A percentile compares a stretch with the other conserved stretches of the same genome.
These are phyloP conservation scores for Laguncularia racemosa DNA, from an alignment of 345 rosid species.

Conservation along the genomic window DNA sequence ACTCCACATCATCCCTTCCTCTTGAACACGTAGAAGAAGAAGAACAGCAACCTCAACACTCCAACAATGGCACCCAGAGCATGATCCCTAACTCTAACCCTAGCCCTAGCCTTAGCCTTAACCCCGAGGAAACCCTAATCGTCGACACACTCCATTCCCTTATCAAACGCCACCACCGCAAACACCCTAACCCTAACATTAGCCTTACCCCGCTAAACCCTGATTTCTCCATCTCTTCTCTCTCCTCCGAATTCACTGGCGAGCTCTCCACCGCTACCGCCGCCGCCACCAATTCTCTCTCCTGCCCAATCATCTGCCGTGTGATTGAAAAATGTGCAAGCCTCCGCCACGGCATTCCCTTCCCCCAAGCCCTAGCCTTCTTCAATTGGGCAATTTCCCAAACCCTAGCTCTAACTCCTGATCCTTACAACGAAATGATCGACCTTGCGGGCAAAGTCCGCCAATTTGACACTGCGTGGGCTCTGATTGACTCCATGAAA, in stretches of 20 bases:
- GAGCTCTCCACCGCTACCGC: slow-evolving; percentile 38
- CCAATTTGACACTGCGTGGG: slow-evolving; percentile 77
- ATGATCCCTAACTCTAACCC: no score
- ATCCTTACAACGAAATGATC: slow-evolving; percentile 78
- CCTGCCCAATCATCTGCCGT: slow-evolving; percentile 38
- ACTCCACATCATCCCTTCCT: slow-evolving; percentile 14
- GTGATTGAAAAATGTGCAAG: slow-evolving; percentile 60
- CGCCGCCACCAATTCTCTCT: slow-evolving; percentile 23
- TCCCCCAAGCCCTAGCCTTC: slow-evolving; percentile 60
- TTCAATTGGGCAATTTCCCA: slow-evolving; percentile 74
- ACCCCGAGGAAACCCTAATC: slow-evolving; percentile 39
- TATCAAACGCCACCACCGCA: slow-evolving; percentile 78
- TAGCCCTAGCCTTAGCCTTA: slow-evolving; percentile 9
- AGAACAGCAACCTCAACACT: background rate
- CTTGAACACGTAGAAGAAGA: slow-evolving; percentile 12
- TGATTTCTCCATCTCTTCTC: slow-evolving; percentile 45
- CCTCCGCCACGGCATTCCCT: slow-evolving; percentile 78
- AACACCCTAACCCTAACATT: slow-evolving; percentile 41
- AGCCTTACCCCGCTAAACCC: slow-evolving; percentile 27
- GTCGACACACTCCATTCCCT: slow-evolving; percentile 51
- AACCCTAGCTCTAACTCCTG: slow-evolving; percentile 34
- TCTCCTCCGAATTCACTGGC: slow-evolving; percentile 54
- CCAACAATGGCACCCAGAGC: no score
- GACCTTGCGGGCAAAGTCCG: slow-evolving; percentile 74
- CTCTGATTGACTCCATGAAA: slow-evolving; percentile 62